Base-by-base conservation (phyloP, 805 yeast genomes). In the Kluyveromyces dobzhanskii region DNA sequence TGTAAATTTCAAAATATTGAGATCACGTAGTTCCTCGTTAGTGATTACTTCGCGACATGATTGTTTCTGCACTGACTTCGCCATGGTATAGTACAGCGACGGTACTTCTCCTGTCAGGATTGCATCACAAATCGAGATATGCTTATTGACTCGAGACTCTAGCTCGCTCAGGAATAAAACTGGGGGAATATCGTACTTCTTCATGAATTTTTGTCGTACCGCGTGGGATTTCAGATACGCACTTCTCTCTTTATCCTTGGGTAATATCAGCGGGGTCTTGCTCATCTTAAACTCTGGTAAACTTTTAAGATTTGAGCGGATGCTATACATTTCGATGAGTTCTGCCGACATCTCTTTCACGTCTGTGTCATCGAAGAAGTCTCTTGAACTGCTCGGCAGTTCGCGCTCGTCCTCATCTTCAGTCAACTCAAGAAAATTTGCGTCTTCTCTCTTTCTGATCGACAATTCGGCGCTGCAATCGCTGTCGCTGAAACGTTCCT, bases 21-120 rank as follows among this genome's bases (percentile, higher is more conserved):
- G 49, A 12, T 61, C 62, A 45, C 70, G 61, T 18, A 75, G 61
- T 38, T 75, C 80, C 17, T 58, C 53, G 19, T 59, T 62, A 0
- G 80, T 66, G 45, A 80, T 59, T 1, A 69, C 57, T 3, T 67
- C 60, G 23, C 68, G 61, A 2, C 51, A 45, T 2, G 81, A 73
- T 1, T 51, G 41, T 12, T 57, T 47, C 11, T 56, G 57, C 30
- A 68, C 64, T 11, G 54, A 47, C 17, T 66, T 64, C 0, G 87
- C 86, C 19, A 66, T 44, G 2, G 59, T 59, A 48, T 77, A 78
- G 51, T 67, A 78, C 27, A 57, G 54, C 1, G 84, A 78, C 10
- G 64, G 57, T 1, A 54, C 48, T 10, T 62, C 44, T 3, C 77
- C 81, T 1, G 62, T 53, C n/a, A 75, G 54, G 16, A 76, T 58